phyloP scores from a whole-genome alignment of 2,329 filamentous ascomycete genomes.

The Penicillium palitans region DNA sequence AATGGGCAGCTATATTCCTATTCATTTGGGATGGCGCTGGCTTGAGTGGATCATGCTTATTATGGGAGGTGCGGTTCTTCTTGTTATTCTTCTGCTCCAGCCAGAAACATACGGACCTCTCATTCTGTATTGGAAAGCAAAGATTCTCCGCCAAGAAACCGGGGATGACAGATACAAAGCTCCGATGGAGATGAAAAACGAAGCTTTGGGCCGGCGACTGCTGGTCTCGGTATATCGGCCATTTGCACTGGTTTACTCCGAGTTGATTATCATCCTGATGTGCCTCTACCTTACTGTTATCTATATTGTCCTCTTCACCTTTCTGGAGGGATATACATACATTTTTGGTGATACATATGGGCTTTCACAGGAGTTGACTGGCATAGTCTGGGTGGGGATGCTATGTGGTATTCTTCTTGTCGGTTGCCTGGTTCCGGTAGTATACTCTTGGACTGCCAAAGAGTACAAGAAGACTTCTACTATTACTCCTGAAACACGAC shows the following conservation, averaged over 20 bases:
- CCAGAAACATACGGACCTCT: slow-evolving; percentile 53
- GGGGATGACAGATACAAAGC: slow-evolving; percentile 50
- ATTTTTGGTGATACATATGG: slow-evolving; percentile 53
- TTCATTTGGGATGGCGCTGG: slow-evolving; percentile 40
- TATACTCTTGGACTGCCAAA: slow-evolving; percentile 46
- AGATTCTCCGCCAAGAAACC: slow-evolving; percentile 40
- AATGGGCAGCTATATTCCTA: slow-evolving; percentile 23
- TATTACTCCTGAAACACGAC: slow-evolving; percentile 47
- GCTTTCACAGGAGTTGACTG: slow-evolving; percentile 48
- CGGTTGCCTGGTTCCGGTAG: slow-evolving; percentile 44
- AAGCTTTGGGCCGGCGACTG: slow-evolving; percentile 41
- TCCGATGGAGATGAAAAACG: slow-evolving; percentile 42
- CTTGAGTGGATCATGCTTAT: slow-evolving; percentile 49
- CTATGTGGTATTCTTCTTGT: slow-evolving; percentile 39
- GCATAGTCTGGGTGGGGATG: slow-evolving; percentile 51
- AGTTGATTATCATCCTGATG: slow-evolving; percentile 35
- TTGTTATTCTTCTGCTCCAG: slow-evolving; percentile 45
- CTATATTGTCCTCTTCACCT: slow-evolving; percentile 37
- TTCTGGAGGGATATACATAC: slow-evolving; percentile 50
- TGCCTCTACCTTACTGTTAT: slow-evolving; percentile 31
- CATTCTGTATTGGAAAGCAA: slow-evolving; percentile 48
- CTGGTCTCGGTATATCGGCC: slow-evolving; percentile 40
- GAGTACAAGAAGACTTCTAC: not conserved
- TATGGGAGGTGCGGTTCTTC: slow-evolving; percentile 36
- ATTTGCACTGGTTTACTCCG: slow-evolving; percentile 49